Evolutionary conservation across 2,329 filamentous ascomycete genomes (phyloP).

Genomic region (Penicillium sp.): DNA sequence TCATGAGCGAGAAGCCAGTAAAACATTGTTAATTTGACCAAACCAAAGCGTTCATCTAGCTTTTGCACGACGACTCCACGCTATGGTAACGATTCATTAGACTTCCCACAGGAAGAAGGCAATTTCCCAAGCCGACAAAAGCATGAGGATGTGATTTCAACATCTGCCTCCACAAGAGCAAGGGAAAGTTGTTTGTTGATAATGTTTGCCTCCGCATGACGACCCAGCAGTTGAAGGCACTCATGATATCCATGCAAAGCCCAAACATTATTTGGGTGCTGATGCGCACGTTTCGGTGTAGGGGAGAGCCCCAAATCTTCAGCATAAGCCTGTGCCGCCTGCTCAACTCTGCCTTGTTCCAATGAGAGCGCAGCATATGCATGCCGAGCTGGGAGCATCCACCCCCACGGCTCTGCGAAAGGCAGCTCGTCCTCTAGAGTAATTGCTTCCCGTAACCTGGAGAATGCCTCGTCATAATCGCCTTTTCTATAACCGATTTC

Average conservation of each 20-base stretch:
- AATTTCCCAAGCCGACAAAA: slow-evolving; percentile 46
- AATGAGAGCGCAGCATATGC: slow-evolving; percentile 66
- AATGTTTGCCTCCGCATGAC: slow-evolving; percentile 45
- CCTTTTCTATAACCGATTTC: slow-evolving; percentile 67
- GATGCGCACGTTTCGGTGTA: slow-evolving; percentile 58
- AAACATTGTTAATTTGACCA: not conserved
- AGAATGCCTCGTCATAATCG: slow-evolving; percentile 58
- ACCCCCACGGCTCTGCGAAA: slow-evolving; percentile 72
- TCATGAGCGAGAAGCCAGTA: not conserved
- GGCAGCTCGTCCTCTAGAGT: slow-evolving; percentile 59
- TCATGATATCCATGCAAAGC: slow-evolving; percentile 69
- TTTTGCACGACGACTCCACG: not conserved
- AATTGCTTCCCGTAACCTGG: slow-evolving; percentile 56
- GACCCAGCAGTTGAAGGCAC: slow-evolving; percentile 57
- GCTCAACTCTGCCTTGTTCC: slow-evolving; percentile 58
- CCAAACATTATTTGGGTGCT: slow-evolving; percentile 72
- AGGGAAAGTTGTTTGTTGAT: slow-evolving; percentile 50
- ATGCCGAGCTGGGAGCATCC: slow-evolving; percentile 72
- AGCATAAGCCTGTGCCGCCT: slow-evolving; percentile 56
- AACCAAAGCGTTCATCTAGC: not conserved
- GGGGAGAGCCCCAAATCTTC: slow-evolving; percentile 59
- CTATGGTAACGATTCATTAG: slow-evolving; percentile 5
- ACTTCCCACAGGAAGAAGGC: not conserved
- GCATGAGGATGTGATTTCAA: slow-evolving; percentile 56
- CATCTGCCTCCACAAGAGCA: slow-evolving; percentile 57